Conservation (phyloP, 441 rosid genomes). For the Brassica hybrid region DNA sequence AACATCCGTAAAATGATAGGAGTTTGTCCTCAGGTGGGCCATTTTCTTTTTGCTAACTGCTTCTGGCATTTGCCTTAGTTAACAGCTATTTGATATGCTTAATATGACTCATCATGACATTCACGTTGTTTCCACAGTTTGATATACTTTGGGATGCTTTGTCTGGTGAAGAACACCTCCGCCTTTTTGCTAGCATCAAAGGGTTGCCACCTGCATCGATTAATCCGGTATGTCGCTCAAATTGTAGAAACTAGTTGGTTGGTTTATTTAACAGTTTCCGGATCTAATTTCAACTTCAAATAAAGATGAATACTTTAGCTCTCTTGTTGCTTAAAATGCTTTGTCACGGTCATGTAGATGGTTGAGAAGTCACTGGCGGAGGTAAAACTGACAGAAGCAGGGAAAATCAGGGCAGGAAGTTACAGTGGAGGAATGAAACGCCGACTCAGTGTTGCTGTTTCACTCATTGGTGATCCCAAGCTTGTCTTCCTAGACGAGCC, state of each 20-base stretch:
- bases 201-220: slow-evolving; percentile 71
- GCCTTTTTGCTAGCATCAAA: slow-evolving; percentile 83
- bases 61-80: no score
- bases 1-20: slow-evolving; percentile 79
- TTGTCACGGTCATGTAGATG: slow-evolving; percentile 50
- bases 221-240: slow-evolving; percentile 53
- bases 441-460: slow-evolving; percentile 86
- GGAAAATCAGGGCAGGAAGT: slow-evolving; percentile 77
- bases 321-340: slow-evolving; percentile 13
- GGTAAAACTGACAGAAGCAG: slow-evolving; percentile 71
- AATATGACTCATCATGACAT: slow-evolving; percentile 13
- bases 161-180: slow-evolving; percentile 85
- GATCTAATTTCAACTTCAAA: neutral
- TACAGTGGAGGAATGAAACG: slow-evolving; percentile 98
- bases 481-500: slow-evolving; percentile 86
- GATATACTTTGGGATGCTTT: slow-evolving; percentile 94
- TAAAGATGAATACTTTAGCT: neutral
- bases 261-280: slow-evolving; percentile 14
- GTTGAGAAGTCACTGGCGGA: slow-evolving; percentile 70
- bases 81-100: no score
- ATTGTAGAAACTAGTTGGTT: slow-evolving; percentile 1
- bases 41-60: slow-evolving; percentile 15
- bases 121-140: slow-evolving; percentile 54
- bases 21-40: slow-evolving; percentile 90
- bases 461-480: slow-evolving; percentile 86